Evolutionary conservation across 106 monocot genomes (phyloP), one percentile per base, ranked within the genome.

Genomic region (Allium fistulosum): DNA sequence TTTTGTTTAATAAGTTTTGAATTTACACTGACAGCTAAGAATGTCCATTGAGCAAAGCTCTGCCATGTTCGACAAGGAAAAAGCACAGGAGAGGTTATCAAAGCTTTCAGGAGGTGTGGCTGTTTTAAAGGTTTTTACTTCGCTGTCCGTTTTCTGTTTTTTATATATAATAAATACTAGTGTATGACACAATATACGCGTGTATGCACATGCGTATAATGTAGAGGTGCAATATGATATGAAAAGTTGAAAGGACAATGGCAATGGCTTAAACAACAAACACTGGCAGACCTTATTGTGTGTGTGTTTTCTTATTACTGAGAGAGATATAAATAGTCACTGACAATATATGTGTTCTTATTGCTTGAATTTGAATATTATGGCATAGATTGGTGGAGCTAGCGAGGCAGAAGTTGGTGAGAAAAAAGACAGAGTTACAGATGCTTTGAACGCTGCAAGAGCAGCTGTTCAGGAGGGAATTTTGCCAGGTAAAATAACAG

Each of bases 101-200:
- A 95, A 85, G 74, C 80, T 95, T 60, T 91, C 94, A 63, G 91
- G 94, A 65, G 90, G 94, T 53, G 81, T 95, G 53, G 94, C 94
- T 56, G 77, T 95, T 48, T 77, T 95, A 15, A 87, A 95, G 94
- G 94, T 95, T 9, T 22, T 7, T 26, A 1, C 65, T 65, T 49
- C 11, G 78, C 67, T 55, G 61, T 69, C 51, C 17, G 62, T 4
- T 48, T 51, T 37, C 3, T 46, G 4, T 16, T 17, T 13, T 4
- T 18, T 46, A 2, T 45, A 37, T 37, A 37, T 37, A 37, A 37
- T 37, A 37, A 37, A 37, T 5, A 5, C 37, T 37, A 37, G 37
- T 5, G 37, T 37, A 37, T 37, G 37, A 37, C 37, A 37, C 5
- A 5, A 37, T 37, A 37, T 37, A 37, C 5, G 37, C 1, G 22